Evolutionary conservation across 2,329 filamentous ascomycete genomes (phyloP).

Genomic region (Colletotrichum godetiae): DNA sequence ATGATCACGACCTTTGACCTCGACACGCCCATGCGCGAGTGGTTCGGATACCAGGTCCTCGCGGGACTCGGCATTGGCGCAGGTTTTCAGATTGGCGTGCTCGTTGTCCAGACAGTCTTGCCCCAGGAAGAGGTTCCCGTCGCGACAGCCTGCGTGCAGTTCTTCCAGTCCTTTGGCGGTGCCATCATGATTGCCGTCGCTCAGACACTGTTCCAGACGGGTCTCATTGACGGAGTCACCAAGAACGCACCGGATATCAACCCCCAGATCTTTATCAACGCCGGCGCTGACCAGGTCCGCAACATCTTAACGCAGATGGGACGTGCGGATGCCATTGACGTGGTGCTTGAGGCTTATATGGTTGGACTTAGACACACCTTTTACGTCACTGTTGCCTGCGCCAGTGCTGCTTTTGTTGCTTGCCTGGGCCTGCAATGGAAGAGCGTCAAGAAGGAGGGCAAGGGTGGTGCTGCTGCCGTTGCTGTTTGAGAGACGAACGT

Average conservation of each 20-base stretch:
- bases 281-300: slow-evolving; percentile 62
- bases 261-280: slow-evolving; percentile 60
- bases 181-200: slow-evolving; percentile 73
- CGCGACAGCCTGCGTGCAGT: slow-evolving; percentile 63
- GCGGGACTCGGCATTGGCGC: slow-evolving; percentile 64
- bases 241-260: slow-evolving; percentile 57
- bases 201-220: slow-evolving; percentile 76
- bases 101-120: slow-evolving; percentile 64
- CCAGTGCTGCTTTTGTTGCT: slow-evolving; percentile 56
- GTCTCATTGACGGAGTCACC: slow-evolving; percentile 64
- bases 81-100: slow-evolving; percentile 59
- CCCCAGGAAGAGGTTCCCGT: slow-evolving; percentile 60
- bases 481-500: slow-evolving; percentile 33
- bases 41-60: slow-evolving; percentile 70
- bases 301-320: slow-evolving; percentile 54
- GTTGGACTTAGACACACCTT: slow-evolving; percentile 61
- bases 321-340: slow-evolving; percentile 52
- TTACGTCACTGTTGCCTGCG: slow-evolving; percentile 62
- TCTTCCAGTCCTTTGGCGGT: slow-evolving; percentile 75
- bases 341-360: slow-evolving; percentile 62
- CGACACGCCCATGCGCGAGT: slow-evolving; percentile 57
- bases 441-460: slow-evolving; percentile 61
- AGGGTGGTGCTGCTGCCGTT: slow-evolving; percentile 41
- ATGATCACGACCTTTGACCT: slow-evolving; percentile 65
- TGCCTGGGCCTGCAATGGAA: slow-evolving; percentile 61